These are phyloP conservation scores for Colletotrichum sp. DNA, from an alignment of 2,329 filamentous ascomycete genomes.

Conservation along the genomic window DNA sequence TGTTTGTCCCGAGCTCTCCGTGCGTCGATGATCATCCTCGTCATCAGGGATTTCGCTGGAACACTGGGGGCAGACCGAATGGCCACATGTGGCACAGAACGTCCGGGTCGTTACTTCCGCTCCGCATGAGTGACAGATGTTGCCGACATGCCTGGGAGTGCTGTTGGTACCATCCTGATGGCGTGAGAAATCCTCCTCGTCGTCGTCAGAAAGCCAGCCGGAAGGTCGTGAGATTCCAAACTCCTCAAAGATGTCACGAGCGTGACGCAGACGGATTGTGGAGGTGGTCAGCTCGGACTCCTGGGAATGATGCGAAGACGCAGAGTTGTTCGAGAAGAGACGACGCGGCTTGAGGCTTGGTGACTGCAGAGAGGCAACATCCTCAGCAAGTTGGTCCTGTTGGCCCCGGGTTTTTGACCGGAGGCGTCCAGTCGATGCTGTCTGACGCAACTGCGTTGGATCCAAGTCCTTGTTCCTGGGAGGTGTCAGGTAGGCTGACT, in stretches of 20 bases:
- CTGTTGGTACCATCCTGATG: constrained; percentile 34
- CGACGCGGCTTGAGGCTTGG: neutral
- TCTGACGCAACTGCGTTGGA: neutral
- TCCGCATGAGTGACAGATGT: constrained; percentile 56
- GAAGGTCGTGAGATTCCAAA: constrained; percentile 50
- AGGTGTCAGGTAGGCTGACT: neutral
- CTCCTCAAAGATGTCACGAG: constrained; percentile 51
- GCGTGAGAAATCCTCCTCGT: constrained; percentile 24
- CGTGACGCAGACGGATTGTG: constrained; percentile 42
- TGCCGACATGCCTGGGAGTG: constrained; percentile 30
- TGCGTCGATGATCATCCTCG: neutral
- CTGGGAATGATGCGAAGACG: constrained; percentile 13
- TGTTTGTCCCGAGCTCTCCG: neutral
- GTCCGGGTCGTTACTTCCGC: constrained; percentile 40
- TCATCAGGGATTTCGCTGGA: constrained; percentile 35
- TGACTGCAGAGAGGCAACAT: neutral
- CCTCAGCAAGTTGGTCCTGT: neutral
- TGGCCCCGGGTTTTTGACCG: neutral
- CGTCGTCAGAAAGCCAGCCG: constrained; percentile 51
- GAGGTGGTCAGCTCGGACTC: constrained; percentile 35
- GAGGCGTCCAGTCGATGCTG: constrained; percentile 10
- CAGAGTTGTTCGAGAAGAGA: constrained; percentile 10
- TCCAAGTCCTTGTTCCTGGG: neutral
- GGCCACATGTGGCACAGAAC: constrained; percentile 54
- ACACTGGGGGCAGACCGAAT: constrained; percentile 55